These are phyloP conservation scores for Filobasidium wieringae DNA, from an alignment of 768 basidiomycete species.

Conservation along the genomic window DNA sequence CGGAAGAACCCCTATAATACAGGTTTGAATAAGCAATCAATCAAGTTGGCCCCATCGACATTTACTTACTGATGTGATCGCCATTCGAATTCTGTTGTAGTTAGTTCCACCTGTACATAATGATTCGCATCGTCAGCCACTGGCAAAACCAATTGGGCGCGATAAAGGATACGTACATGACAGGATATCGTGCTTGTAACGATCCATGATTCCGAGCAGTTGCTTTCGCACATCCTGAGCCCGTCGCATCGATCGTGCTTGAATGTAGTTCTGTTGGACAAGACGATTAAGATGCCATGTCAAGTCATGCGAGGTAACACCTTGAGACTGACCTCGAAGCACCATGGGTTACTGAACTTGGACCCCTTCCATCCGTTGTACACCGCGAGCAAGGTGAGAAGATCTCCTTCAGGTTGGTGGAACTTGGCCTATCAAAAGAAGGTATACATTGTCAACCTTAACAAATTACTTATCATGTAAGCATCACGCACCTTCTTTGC, in stretches of 20 bases:
- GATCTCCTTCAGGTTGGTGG: slow-evolving; percentile 93
- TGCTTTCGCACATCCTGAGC: slow-evolving; percentile 98
- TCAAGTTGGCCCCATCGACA: not conserved
- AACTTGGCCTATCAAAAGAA: slow-evolving; percentile 67
- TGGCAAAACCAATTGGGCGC: slow-evolving; percentile 42
- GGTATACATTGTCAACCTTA: not conserved
- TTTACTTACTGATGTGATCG: slow-evolving; percentile 32
- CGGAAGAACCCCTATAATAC: slow-evolving; percentile 61
- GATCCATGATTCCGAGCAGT: slow-evolving; percentile 94
- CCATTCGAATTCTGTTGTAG: slow-evolving; percentile 82
- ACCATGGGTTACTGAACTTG: slow-evolving; percentile 97
- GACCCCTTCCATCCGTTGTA: slow-evolving; percentile 98
- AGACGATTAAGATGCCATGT: too few species aligned
- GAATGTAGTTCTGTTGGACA: slow-evolving; percentile 64
- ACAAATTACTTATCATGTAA: not conserved
- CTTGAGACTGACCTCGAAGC: slow-evolving; percentile 52
- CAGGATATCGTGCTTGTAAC: slow-evolving; percentile 95
- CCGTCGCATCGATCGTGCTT: slow-evolving; percentile 89
- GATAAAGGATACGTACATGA: slow-evolving; percentile 39
- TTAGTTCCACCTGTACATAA: slow-evolving; percentile 51
- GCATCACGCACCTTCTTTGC: slow-evolving; percentile 62
- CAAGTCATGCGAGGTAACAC: too few species aligned
- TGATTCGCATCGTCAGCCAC: too few species aligned
- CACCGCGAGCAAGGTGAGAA: slow-evolving; percentile 55
- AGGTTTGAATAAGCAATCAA: not conserved